Percentiles rank a stretch among this genome's conserved stretches.
phyloP scores from a whole-genome alignment of 1,284 basidiomycete species.

The Puccinia polysora region DNA sequence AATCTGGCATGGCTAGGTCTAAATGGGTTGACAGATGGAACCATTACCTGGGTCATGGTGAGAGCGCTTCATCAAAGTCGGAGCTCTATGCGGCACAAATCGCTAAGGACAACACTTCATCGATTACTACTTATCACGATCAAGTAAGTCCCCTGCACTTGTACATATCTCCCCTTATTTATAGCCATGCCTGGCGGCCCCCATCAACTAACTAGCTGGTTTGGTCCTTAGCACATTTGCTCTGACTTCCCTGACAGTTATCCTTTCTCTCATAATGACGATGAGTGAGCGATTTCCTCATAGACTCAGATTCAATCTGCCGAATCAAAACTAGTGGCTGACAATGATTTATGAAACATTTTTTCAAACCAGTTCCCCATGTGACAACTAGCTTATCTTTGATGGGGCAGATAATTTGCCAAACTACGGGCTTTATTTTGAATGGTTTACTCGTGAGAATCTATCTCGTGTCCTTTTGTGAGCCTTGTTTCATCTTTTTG shows the following conservation, averaged over 20 bases:
- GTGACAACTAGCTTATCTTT: constrained; percentile 10
- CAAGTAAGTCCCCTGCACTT: neutral
- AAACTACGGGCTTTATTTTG: constrained; percentile 5
- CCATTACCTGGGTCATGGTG: constrained; percentile 4
- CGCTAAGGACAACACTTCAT: neutral
- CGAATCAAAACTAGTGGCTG: too few species aligned
- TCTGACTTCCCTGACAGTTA: constrained; percentile 1
- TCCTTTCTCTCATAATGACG: constrained; percentile 9
- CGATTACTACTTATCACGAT: neutral
- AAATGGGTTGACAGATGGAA: constrained; percentile 5
- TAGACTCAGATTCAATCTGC: neutral
- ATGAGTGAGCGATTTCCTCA: constrained; percentile 1
- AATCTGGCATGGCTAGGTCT: neutral
- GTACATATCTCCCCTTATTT: neutral
- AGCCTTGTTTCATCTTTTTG: neutral
- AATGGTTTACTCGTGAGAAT: constrained; percentile 11
- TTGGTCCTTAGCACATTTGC: neutral
- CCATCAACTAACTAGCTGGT: constrained; percentile 1
- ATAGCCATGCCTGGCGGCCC: too few species aligned
- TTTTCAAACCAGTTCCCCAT: neutral
- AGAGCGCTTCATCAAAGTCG: constrained; percentile 5
- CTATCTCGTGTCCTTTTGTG: constrained; percentile 23
- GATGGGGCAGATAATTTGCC: constrained; percentile 6
- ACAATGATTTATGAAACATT: too few species aligned
- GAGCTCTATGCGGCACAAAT: neutral